These are phyloP conservation scores for Chamaecrista fasciculata DNA, from an alignment of 306 rosid genomes.

Conservation along the genomic window DNA sequence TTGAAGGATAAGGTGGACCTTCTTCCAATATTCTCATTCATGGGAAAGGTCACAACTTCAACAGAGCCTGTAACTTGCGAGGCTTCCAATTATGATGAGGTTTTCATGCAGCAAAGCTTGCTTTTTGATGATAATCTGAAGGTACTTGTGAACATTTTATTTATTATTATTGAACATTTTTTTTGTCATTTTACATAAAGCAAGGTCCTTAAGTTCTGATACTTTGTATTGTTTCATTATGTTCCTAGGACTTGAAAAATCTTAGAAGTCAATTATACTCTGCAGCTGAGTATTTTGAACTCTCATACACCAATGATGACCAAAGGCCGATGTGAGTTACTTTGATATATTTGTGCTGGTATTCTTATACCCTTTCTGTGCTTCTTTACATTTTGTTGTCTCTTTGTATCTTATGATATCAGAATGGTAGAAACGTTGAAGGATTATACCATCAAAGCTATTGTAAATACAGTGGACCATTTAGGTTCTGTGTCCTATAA, in stretches of 20 bases:
- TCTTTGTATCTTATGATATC: slow-evolving; percentile 22
- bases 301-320: slow-evolving; percentile 70
- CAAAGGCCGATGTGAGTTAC: slow-evolving; percentile 69
- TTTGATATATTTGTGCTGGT: slow-evolving; percentile 1
- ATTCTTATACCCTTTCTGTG: neutral
- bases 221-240: slow-evolving; percentile 11
- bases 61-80: slow-evolving; percentile 42
- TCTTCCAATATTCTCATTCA: slow-evolving; percentile 27
- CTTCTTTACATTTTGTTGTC: neutral
- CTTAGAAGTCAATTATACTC: slow-evolving; percentile 70
- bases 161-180: neutral
- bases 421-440: slow-evolving; percentile 78
- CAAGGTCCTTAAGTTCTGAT: slow-evolving; percentile 12
- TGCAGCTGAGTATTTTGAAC: slow-evolving; percentile 85
- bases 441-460: slow-evolving; percentile 79
- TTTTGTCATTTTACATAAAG: neutral
- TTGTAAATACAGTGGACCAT: slow-evolving; percentile 86
- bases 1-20: slow-evolving; percentile 27
- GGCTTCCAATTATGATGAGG: slow-evolving; percentile 73
- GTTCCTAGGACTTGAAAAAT: slow-evolving; percentile 71
- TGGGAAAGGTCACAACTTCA: slow-evolving; percentile 44
- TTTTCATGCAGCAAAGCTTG: slow-evolving; percentile 82
- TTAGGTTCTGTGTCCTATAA: slow-evolving; percentile 77
- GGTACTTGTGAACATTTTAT: slow-evolving; percentile 44
- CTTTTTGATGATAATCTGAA: slow-evolving; percentile 72